Conservation (phyloP, 169 alveolate genomes). For the Eimeria brunetti region DNA sequence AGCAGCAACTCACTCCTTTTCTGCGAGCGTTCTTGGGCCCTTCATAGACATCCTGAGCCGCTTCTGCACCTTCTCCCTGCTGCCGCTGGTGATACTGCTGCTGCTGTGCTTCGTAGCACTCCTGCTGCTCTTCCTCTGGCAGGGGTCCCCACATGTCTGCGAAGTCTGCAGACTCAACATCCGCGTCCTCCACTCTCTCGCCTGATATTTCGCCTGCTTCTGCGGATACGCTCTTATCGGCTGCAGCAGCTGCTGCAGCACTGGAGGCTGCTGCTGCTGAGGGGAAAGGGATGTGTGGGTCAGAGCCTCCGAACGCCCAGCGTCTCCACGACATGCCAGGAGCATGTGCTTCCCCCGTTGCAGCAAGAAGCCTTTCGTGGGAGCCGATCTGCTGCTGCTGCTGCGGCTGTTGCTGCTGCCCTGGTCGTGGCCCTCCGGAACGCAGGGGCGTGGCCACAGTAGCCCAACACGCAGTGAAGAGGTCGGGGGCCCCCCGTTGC, state of each 20-base stretch:
- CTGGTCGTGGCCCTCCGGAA: slow-evolving; percentile 17
- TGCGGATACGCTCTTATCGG: not conserved
- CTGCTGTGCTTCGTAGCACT: not conserved
- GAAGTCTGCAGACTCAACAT: slow-evolving; percentile 43
- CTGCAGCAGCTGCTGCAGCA: slow-evolving; percentile 22
- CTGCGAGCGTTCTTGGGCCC: slow-evolving; percentile 7
- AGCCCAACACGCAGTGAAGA: slow-evolving; percentile 51
- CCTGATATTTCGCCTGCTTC: not conserved
- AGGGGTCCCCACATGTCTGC: slow-evolving; percentile 59
- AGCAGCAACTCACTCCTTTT: not conserved
- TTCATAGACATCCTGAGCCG: not conserved
- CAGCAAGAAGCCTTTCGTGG: slow-evolving; percentile 60
- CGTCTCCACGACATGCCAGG: slow-evolving; percentile 72
- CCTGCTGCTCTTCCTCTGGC: slow-evolving; percentile 35
- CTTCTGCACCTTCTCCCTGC: not conserved
- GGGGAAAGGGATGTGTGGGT: not conserved
- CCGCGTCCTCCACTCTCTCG: not conserved
- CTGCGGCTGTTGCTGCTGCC: slow-evolving; percentile 4
- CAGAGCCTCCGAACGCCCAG: slow-evolving; percentile 47
- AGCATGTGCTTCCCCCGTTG: slow-evolving; percentile 22
- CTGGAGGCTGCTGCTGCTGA: slow-evolving; percentile 52
- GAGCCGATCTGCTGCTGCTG: slow-evolving; percentile 43
- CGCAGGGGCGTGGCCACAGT: slow-evolving; percentile 56
- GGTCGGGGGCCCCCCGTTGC: slow-evolving; percentile 59
- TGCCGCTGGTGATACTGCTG: not conserved